Evolutionary conservation across 75 land plant species (phyloP).

Genomic region (Selaginella tamariscina): DNA sequence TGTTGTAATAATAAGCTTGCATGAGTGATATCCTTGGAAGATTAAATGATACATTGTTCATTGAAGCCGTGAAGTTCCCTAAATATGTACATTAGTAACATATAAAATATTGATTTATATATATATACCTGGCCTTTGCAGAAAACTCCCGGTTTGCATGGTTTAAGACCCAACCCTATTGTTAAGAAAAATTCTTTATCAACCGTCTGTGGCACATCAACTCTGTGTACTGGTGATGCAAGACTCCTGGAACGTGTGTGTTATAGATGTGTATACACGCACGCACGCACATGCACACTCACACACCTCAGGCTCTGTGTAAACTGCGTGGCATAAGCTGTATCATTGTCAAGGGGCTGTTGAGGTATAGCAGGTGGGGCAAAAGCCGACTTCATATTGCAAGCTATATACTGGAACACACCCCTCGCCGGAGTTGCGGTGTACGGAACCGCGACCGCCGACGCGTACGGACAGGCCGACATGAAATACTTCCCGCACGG

Average conservation of each 20-base stretch:
- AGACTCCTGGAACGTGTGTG: too few species aligned
- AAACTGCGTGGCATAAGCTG: conserved; percentile 26
- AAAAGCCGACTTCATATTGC: conserved; percentile 3
- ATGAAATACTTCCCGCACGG: conserved; percentile 36
- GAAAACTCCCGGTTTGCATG: conserved; percentile 1
- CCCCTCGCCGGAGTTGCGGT: conserved; percentile 37
- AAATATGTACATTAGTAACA: not conserved
- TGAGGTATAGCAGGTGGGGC: conserved; percentile 26
- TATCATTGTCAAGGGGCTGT: conserved; percentile 36
- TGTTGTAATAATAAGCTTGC: conserved; percentile 15
- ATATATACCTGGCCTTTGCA: not conserved
- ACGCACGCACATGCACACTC: too few species aligned
- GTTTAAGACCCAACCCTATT: not conserved
- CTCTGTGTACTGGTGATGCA: not conserved
- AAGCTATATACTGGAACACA: conserved; percentile 26
- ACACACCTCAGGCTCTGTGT: conserved; percentile 24
- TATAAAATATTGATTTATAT: not conserved
- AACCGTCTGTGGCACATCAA: conserved; percentile 5
- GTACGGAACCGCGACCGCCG: conserved; percentile 15
- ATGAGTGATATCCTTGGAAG: not conserved
- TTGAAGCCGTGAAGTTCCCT: not conserved
- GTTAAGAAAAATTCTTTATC: not conserved
- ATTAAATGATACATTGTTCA: not conserved
- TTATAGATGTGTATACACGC: too few species aligned
- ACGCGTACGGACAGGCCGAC: conserved; percentile 26